Base-by-base conservation (phyloP, 1,139 yeast species). In the Hemisphaericaspora lyxosophila region DNA sequence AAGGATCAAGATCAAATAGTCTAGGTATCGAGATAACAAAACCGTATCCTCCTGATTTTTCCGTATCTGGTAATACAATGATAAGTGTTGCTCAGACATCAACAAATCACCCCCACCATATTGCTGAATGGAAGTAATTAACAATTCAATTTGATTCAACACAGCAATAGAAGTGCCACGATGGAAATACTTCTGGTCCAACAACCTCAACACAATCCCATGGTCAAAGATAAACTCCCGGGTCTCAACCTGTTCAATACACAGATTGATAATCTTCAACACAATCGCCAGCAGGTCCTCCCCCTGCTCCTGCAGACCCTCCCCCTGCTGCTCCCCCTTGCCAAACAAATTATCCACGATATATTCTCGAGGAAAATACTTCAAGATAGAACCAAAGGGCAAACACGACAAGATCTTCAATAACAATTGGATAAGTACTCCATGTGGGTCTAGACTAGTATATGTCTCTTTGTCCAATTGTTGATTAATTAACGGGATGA, bases 1-100 rank as follows among this genome's bases (percentile, higher is more conserved):
- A 33, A 42, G 36, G 31, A 39, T 36, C 38, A 26, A 41, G 26
- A 25, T 27, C 34, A 36, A 46, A 26, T 33, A 35, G 36, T 61
- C 67, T 31, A 64, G 46, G 19, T 61, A 50, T 22, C 70, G 45
- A 1, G 66, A 48, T 5, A 52, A 36, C 22, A 55, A 36, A 8
- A 49, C 44, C 2, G 59, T 38, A 29, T 53, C 39, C n/a, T 38
- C 40, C n/a, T 30, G 36, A 12, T 47, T 39, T 13, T 38, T n/a
- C 19, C 49, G 40, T 2, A 38, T 38, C 12, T 26, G 16, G 2
- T 28, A 13, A 28, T 45, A 43, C 4, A 38, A 26, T 1, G 36
- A 36, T 1, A 23, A 18, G n/a, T 31, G 32, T 27, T 35, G 24
- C 4, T 30, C 31, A 12, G 36, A n/a, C 1, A 36, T 38, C 36